Evolutionary conservation across 352 stramenopile species (phyloP).

Genomic region (Elongisporangium undulatum): DNA sequence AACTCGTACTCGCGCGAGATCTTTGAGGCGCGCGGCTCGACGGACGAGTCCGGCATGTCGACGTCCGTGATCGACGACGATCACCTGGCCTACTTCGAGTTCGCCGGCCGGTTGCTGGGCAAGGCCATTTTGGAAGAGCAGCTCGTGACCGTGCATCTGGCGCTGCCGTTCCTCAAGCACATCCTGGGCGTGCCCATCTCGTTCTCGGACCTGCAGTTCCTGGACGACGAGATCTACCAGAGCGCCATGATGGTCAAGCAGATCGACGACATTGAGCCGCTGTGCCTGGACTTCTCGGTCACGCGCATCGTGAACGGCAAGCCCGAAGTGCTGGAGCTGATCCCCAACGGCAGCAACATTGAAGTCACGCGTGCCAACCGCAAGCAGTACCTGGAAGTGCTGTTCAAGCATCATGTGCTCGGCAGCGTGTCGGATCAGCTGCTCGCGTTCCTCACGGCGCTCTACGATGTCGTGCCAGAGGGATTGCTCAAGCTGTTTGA

Average conservation of each 20-base stretch:
- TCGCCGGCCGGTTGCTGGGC: constrained; percentile 74
- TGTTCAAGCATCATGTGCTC: constrained; percentile 96
- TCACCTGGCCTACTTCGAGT: constrained; percentile 80
- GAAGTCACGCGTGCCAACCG: constrained; percentile 96
- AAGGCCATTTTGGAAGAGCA: constrained; percentile 87
- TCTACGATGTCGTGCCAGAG: constrained; percentile 97
- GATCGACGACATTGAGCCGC: constrained; percentile 67
- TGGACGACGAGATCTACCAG: constrained; percentile 83
- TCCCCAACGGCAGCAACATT: constrained; percentile 86
- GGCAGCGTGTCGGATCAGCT: constrained; percentile 91
- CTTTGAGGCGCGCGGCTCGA: background rate
- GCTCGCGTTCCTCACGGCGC: constrained; percentile 79
- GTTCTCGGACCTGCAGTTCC: constrained; percentile 88
- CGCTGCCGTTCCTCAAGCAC: constrained; percentile 85
- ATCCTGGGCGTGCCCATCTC: constrained; percentile 84
- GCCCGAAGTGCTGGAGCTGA: constrained; percentile 82
- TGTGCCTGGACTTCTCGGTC: constrained; percentile 80
- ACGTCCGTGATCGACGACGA: constrained; percentile 21
- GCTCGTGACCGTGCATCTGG: constrained; percentile 70
- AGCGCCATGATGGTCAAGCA: constrained; percentile 64
- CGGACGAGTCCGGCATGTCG: background rate
- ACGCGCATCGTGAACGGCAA: constrained; percentile 63
- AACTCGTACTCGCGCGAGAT: constrained; percentile 66
- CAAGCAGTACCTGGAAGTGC: constrained; percentile 89
- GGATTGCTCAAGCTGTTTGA: constrained; percentile 97